phyloP scores from a whole-genome alignment of 2,329 filamentous ascomycete species.

The Lachnellula suecica region DNA sequence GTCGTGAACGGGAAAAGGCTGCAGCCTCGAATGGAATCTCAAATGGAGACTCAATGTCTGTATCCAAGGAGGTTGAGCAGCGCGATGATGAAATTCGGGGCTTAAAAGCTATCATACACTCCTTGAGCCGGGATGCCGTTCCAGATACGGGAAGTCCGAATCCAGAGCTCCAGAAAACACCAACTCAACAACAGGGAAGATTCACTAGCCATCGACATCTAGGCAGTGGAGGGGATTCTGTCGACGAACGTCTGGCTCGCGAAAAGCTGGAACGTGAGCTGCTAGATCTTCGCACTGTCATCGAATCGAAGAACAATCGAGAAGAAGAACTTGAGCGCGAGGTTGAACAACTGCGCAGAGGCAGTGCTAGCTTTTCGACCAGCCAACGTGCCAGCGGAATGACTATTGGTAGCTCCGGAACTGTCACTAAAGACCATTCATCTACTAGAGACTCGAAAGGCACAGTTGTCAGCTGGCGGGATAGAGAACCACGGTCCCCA shows the following conservation, averaged over 20 bases:
- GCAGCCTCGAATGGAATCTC: conserved; percentile 55
- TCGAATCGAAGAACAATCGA: conserved; percentile 69
- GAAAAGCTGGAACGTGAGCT: conserved; percentile 80
- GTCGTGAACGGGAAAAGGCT: conserved; percentile 83
- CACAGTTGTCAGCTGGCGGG: conserved; percentile 59
- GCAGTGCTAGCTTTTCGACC: conserved; percentile 33
- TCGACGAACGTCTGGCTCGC: conserved; percentile 56
- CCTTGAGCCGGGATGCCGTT: conserved; percentile 74
- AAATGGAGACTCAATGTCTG: conserved; percentile 44
- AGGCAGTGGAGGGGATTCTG: conserved; percentile 49
- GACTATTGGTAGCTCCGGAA: conserved; percentile 43
- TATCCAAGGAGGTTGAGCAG: conserved; percentile 79
- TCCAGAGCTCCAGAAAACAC: conserved; percentile 30
- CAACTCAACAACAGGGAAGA: conserved; percentile 26
- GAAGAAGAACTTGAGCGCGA: conserved; percentile 89
- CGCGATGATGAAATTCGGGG: conserved; percentile 97
- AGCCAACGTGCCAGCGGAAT: conserved; percentile 53
- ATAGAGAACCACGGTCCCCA: conserved; percentile 44
- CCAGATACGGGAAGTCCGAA: conserved; percentile 25
- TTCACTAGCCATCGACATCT: conserved; percentile 22
- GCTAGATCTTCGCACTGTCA: conserved; percentile 69
- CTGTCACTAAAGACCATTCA: conserved; percentile 46
- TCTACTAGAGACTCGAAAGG: conserved; percentile 66
- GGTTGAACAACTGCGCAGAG: conserved; percentile 63
- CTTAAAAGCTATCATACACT: conserved; percentile 97